phyloP scores from a whole-genome alignment of 2,329 filamentous ascomycete genomes.

The Gyromitra esculenta region DNA sequence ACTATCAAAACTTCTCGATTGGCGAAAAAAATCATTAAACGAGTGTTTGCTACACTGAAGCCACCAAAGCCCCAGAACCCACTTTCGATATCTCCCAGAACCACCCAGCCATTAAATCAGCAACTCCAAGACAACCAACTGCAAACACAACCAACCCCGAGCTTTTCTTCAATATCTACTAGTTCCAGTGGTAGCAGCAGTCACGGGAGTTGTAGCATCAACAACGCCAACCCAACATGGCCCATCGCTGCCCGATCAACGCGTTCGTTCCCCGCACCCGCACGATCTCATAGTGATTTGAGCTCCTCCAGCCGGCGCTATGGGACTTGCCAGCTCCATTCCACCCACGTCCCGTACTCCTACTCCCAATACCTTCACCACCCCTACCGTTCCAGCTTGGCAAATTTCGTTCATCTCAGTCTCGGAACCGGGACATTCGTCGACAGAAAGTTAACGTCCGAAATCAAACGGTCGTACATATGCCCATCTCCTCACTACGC shows the following conservation, averaged over 20 bases:
- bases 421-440: not conserved
- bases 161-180: not conserved
- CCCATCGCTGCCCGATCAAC: not conserved
- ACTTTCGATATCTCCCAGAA: not conserved
- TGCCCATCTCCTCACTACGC: not conserved
- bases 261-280: not conserved
- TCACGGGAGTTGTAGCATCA: not conserved
- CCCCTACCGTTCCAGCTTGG: not conserved
- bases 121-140: not conserved
- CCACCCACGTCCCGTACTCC: not conserved
- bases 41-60: not conserved
- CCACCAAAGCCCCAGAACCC: not conserved
- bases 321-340: not conserved
- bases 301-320: slow-evolving; percentile 3
- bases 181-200: not conserved
- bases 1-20: not conserved
- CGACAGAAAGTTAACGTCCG: not conserved
- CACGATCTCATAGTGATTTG: not conserved
- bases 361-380: not conserved
- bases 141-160: not conserved
- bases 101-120: not conserved
- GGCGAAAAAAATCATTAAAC: not conserved
- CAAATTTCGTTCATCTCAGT: not conserved
- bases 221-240: not conserved
- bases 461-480: not conserved